Evolutionary conservation across 208 protist species (phyloP), one percentile per base, ranked within the genome.

Genomic region (Acanthamoeba sp.): DNA sequence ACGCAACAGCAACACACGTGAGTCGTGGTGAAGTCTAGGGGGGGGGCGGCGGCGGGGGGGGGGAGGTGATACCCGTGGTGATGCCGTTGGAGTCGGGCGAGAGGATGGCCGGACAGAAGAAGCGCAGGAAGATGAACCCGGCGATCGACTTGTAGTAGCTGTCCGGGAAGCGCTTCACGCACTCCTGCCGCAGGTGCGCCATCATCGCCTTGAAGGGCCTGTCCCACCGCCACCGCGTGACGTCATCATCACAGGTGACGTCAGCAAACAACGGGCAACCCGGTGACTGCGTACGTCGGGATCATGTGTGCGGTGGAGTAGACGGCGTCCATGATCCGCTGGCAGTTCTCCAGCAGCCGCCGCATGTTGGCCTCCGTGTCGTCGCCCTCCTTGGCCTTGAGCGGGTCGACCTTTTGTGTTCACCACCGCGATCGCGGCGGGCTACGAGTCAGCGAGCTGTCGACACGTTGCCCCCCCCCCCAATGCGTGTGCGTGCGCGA

Each of bases 101-200:
- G 16, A 95, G 45, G 36, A 97, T 95, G 73, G 94, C 93, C 20
- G 96, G 96, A 80, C 95, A 96, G 32, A 97, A 95, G 66, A 96
- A 96, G 34, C 96, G 45, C 22, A 97, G 91, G 66, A 97, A 96
- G 29, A 97, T 93, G 22, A 97, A 97, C 34, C 96, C 96, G 69
- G 94, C 95, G 93, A 97, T 94, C 4, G 95, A 91, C 40, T 91
- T 95, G 93, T 95, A 55, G 29, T 95, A 95, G 78, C 89, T 95
- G 42, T 95, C 93, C 32, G 82, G 94, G 73, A 94, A 96, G 14
- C 69, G 45, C 73, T 96, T 95, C 29, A 92, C 92, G 45, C 91
- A 94, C 93, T 93, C 88, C 85, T 78, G 96, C 82, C 88, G 91
- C 45, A 95, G 57, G 87, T 95, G 78, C 38, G 78, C 87, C 34